Evolutionary conservation across 176 grass and related monocot genomes (phyloP).

Genomic region (Triticum urartu): DNA sequence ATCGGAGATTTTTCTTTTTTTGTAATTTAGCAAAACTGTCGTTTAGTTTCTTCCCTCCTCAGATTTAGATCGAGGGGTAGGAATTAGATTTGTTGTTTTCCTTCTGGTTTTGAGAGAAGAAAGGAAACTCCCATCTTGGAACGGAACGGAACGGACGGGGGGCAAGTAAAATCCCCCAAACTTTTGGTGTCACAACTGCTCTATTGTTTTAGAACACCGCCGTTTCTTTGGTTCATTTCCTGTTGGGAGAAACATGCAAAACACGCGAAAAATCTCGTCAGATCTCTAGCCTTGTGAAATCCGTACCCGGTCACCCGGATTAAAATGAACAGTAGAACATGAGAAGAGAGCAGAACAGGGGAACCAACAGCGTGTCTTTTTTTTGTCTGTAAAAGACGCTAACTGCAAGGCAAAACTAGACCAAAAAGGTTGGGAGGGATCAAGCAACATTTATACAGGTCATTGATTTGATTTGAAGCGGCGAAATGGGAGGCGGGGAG

Average conservation of each 20-base stretch:
- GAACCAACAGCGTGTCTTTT: conserved; percentile 42
- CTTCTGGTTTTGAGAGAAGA: conserved; percentile 47
- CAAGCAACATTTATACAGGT: conserved; percentile 31
- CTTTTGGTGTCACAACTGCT: conserved; percentile 59
- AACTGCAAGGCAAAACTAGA: conserved; percentile 47
- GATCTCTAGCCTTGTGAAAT: conserved; percentile 63
- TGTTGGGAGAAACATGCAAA: conserved; percentile 83
- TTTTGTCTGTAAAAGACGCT: conserved; percentile 37
- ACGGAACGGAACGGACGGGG: conserved; percentile 19
- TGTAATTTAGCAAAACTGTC: not conserved
- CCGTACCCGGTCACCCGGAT: conserved; percentile 52
- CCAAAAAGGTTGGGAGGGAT: conserved; percentile 20
- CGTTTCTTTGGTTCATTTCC: conserved; percentile 74
- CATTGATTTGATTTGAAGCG: not conserved
- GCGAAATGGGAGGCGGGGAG: no score
- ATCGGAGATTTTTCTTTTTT: conserved; percentile 6
- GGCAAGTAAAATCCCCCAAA: conserved; percentile 46
- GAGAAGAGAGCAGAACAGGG: conserved; percentile 28
- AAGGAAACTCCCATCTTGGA: conserved; percentile 77
- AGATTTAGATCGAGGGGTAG: conserved; percentile 14
- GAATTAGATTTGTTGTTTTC: not conserved
- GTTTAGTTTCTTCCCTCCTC: not conserved
- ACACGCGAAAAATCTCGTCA: conserved; percentile 91
- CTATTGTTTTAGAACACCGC: conserved; percentile 76
- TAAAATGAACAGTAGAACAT: conserved; percentile 29